Evolutionary conservation across 495 filamentous ascomycete genomes (phyloP).

Genomic region (Cryomyces antarcticus): DNA sequence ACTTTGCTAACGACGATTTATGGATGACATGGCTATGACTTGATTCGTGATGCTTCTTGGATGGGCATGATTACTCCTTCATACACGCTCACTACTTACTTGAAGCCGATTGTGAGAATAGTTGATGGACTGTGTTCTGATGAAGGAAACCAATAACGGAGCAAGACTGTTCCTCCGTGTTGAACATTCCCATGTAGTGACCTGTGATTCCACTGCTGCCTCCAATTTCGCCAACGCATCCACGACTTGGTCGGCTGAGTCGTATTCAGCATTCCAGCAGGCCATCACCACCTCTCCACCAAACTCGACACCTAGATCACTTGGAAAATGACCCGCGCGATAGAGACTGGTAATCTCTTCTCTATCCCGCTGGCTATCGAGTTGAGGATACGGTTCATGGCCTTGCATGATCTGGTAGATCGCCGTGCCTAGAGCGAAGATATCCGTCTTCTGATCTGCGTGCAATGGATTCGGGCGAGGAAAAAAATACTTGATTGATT

Average conservation of each 20-base stretch:
- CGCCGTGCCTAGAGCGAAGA: slow-evolving; percentile 3
- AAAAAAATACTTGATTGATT: not conserved
- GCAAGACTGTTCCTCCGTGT: too few species aligned
- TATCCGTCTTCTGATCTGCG: not conserved
- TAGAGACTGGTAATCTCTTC: not conserved
- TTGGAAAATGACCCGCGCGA: not conserved
- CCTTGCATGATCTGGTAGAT: slow-evolving; percentile 4
- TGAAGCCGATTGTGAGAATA: too few species aligned
- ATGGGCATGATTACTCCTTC: too few species aligned
- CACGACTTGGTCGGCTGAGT: not conserved
- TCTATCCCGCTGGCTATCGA: not conserved
- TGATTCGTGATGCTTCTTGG: too few species aligned
- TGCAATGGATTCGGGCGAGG: not conserved
- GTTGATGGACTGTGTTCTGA: too few species aligned
- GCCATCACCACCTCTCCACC: not conserved
- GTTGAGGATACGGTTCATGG: slow-evolving; percentile 1
- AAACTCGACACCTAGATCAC: not conserved
- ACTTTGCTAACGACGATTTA: too few species aligned
- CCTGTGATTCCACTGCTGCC: not conserved
- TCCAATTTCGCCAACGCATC: not conserved
- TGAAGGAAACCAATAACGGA: too few species aligned
- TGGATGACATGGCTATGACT: too few species aligned
- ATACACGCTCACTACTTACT: too few species aligned
- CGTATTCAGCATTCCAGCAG: not conserved
- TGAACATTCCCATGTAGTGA: too few species aligned